Conservation (phyloP, 2,329 filamentous ascomycete species). For the Dryadomyces sulphureus region DNA sequence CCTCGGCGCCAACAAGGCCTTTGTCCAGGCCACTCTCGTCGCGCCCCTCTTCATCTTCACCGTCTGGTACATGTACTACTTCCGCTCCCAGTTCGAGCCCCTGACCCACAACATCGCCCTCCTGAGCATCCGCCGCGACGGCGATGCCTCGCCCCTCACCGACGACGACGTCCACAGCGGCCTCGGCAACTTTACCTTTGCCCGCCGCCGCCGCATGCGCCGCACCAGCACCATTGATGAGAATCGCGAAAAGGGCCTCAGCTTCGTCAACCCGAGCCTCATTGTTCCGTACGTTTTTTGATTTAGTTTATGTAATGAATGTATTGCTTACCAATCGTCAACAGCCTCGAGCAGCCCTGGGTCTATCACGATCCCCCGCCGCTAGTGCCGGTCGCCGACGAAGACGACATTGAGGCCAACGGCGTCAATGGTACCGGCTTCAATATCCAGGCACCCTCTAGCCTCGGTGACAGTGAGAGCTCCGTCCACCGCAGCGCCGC, state of each 20-base stretch:
- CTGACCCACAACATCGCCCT: conserved; percentile 87
- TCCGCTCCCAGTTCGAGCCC: conserved; percentile 66
- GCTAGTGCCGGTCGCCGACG: conserved; percentile 9
- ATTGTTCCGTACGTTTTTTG: conserved; percentile 41
- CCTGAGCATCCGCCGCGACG: conserved; percentile 59
- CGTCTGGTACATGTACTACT: conserved; percentile 81
- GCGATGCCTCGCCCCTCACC: conserved; percentile 30
- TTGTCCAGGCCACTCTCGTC: conserved; percentile 57
- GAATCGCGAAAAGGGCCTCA: conserved; percentile 50
- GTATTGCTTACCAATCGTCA: neutral
- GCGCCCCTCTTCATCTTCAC: conserved; percentile 66
- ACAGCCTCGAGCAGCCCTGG: conserved; percentile 55
- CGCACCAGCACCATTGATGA: conserved; percentile 57
- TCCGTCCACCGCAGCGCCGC: conserved; percentile 21
- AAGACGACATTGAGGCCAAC: conserved; percentile 5
- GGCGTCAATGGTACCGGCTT: conserved; percentile 1
- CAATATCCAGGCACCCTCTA: neutral
- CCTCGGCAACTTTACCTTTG: conserved; percentile 21
- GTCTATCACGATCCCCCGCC: conserved; percentile 44
- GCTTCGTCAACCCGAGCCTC: conserved; percentile 66
- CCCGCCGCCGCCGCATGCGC: conserved; percentile 19
- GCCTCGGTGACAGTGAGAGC: conserved; percentile 1
- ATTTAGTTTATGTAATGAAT: conserved; percentile 21
- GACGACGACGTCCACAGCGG: conserved; percentile 22
- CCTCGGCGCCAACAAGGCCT: conserved; percentile 59